Conservation (phyloP, 495 filamentous ascomycete species). For the Tuber borchii region DNA sequence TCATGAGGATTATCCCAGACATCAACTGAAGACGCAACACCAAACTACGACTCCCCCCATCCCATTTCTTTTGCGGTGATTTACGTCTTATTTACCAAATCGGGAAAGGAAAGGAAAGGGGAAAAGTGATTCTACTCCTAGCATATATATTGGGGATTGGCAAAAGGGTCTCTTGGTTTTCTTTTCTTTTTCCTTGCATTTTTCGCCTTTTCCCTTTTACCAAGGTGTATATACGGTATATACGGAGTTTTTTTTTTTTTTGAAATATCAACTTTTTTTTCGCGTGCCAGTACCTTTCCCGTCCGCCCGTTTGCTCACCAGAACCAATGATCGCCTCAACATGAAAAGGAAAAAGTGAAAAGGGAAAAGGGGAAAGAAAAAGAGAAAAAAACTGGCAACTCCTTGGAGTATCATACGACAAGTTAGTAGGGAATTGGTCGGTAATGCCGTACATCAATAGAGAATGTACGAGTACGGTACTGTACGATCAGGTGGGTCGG, state of each 20-base stretch:
- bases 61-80: neutral
- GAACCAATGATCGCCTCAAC: neutral
- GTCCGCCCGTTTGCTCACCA: neutral
- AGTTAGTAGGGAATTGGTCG: neutral
- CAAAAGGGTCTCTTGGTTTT: neutral
- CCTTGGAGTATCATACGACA: neutral
- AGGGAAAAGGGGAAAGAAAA: neutral
- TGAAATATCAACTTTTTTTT: neutral
- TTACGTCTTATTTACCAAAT: neutral
- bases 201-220: neutral
- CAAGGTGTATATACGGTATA: neutral
- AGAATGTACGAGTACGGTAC: neutral
- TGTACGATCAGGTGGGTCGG: neutral
- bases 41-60: neutral
- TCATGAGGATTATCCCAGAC: neutral
- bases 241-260: neutral
- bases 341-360: neutral
- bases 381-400: neutral
- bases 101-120: neutral
- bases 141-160: neutral
- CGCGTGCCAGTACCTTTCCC: neutral
- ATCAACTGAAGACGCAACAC: neutral
- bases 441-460: neutral
- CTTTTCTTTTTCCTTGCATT: neutral
- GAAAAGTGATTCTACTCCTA: neutral